These are phyloP conservation scores for Curvularia verruculosa DNA, from an alignment of 2,329 filamentous ascomycete genomes.

Conservation along the genomic window DNA sequence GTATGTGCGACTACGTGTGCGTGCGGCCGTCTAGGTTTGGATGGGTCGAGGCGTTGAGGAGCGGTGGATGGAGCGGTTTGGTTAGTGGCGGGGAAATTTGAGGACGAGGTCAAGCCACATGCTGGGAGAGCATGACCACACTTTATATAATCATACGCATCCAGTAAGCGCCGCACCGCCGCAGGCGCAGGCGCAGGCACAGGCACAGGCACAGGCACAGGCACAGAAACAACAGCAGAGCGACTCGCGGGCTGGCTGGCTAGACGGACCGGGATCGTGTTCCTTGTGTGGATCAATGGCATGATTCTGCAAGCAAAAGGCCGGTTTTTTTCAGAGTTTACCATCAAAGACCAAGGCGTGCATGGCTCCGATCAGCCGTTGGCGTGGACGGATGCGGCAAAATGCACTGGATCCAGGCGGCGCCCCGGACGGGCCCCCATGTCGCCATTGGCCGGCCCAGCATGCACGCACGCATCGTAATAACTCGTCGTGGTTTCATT, in stretches of 20 bases:
- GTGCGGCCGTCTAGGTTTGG: too few species aligned
- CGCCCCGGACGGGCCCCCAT: conserved; percentile 19
- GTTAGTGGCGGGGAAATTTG: too few species aligned
- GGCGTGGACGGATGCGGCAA: conserved; percentile 29
- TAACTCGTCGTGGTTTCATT: conserved; percentile 37
- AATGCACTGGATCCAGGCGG: conserved; percentile 33
- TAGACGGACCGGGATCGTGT: background rate
- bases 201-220: conserved; percentile 6
- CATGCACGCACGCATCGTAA: conserved; percentile 24
- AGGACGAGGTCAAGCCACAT: background rate
- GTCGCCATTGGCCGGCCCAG: conserved; percentile 32
- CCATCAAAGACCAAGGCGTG: conserved; percentile 19
- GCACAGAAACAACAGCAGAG: background rate
- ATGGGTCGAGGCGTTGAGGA: background rate
- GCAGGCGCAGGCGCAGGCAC: conserved; percentile 1
- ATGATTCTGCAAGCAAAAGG: background rate
- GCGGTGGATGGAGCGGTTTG: too few species aligned
- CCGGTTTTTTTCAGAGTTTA: conserved; percentile 10
- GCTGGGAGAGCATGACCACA: background rate
- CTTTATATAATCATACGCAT: too few species aligned
- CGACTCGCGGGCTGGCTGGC: background rate
- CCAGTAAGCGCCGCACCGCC: too few species aligned
- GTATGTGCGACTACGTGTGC: too few species aligned
- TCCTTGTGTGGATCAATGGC: background rate
- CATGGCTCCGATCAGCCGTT: conserved; percentile 33